Base-by-base conservation (phyloP, 176 grass and related monocot genomes). In the Miscanthus lutarioriparius region DNA sequence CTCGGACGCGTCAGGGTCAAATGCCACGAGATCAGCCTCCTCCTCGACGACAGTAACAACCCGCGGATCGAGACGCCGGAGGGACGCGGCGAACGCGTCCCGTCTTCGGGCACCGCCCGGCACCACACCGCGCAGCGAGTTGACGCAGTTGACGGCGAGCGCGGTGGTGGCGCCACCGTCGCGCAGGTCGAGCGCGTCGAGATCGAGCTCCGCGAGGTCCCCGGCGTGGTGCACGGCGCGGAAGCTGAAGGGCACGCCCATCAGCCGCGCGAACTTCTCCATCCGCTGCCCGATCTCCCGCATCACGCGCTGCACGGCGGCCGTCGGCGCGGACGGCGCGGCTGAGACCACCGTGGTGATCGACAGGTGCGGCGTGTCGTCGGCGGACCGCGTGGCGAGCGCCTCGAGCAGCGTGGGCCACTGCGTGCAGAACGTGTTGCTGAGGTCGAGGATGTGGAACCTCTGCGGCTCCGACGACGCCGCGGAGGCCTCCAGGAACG, bases 341-440 rank as follows among this genome's bases (percentile, higher is more conserved):
- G 87, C 71, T 1, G 90, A 88, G 13, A 95, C 93, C 12, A 99
- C 88, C 16, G 93, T 99, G 56, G 97, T 99, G 84, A 99, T 89
- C 2, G 97, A 89, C 35, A 99, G 91, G 84, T 99, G 97, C 14
- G 97, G 97, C 64, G 97, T 99, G 89, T 99, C 97, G 79, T 99
- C 93, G 15, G 97, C 85, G 4, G 97, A 99, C 2, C 93, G 88
- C 61, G 97, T 99, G 25, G 97, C 97, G 2, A 99, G 82, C 14
- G 97, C 97, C 86, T 99, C 97, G 0, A 99, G 93, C 26, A 99
- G 90, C 72, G 97, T 99, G 8, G 97, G 97, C 97, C 97, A 99
- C 92, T 99, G 97, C 64, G 97, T 99, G 87, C 97, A 99, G 84
- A 99, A 99, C 20, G 97, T 96, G 74, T 92, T 99, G 86, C 97